phyloP scores from a whole-genome alignment of 768 basidiomycete species.

The Mycena chlorophos region DNA sequence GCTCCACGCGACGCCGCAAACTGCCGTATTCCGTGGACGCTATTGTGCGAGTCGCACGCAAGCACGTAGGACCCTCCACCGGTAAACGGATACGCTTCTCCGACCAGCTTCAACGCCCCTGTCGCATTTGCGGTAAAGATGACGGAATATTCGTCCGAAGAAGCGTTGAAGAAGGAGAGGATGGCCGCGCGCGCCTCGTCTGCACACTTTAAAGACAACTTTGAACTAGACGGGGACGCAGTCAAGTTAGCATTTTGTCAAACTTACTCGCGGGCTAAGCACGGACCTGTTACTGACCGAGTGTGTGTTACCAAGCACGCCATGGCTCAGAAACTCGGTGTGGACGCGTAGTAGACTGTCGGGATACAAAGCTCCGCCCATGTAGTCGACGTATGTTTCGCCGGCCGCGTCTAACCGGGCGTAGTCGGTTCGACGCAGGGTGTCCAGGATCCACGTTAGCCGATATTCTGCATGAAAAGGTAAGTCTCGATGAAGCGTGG shows the following conservation, averaged over 20 bases:
- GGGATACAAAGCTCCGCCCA: slow-evolving; percentile 82
- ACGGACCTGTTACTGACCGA: slow-evolving; percentile 77
- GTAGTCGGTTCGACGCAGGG: slow-evolving; percentile 64
- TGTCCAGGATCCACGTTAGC: slow-evolving; percentile 69
- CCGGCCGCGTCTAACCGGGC: slow-evolving; percentile 55
- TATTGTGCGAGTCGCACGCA: slow-evolving; percentile 79
- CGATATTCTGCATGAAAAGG: slow-evolving; percentile 53
- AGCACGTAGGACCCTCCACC: slow-evolving; percentile 63
- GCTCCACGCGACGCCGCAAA: slow-evolving; percentile 62
- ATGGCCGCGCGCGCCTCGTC: slow-evolving; percentile 71
- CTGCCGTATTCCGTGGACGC: slow-evolving; percentile 78
- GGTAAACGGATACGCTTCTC: slow-evolving; percentile 75
- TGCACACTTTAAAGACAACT: slow-evolving; percentile 63
- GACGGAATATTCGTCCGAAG: slow-evolving; percentile 69
- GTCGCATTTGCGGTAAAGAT: slow-evolving; percentile 82
- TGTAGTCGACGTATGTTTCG: slow-evolving; percentile 84
- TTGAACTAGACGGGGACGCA: slow-evolving; percentile 53
- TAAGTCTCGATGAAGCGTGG: slow-evolving; percentile 41
- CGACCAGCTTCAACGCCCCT: slow-evolving; percentile 77
- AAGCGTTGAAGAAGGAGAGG: slow-evolving; percentile 74
- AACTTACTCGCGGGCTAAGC: slow-evolving; percentile 1
- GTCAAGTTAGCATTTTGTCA: slow-evolving; percentile 14
- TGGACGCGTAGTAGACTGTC: slow-evolving; percentile 74
- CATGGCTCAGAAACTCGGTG: slow-evolving; percentile 63
- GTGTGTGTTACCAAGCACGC: slow-evolving; percentile 80